phyloP scores from a whole-genome alignment of 768 basidiomycete genomes.

The Sistotremastrum suecicum region DNA sequence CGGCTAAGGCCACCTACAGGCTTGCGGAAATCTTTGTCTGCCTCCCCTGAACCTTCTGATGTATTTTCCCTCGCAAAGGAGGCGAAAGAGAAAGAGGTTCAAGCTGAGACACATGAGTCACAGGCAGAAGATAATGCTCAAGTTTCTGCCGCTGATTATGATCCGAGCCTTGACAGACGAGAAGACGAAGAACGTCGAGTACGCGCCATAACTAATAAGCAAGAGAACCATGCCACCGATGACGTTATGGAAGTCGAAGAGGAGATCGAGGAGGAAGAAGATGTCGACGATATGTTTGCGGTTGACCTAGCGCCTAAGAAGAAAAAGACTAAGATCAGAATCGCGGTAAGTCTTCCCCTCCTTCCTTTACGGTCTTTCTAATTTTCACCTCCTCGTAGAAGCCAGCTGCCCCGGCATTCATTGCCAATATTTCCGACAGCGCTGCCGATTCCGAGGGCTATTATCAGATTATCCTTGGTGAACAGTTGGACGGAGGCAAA shows the following conservation, averaged over 20 bases:
- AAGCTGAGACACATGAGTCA: constrained; percentile 22
- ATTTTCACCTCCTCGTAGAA: constrained; percentile 21
- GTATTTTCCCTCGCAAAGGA: constrained; percentile 58
- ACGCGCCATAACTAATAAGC: constrained; percentile 24
- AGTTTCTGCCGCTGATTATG: constrained; percentile 87
- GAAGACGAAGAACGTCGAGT: constrained; percentile 72
- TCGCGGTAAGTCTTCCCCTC: constrained; percentile 26
- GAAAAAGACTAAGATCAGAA: constrained; percentile 46
- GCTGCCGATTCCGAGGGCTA: constrained; percentile 93
- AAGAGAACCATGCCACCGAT: constrained; percentile 23
- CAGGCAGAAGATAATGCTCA: constrained; percentile 42
- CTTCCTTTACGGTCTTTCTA: neutral
- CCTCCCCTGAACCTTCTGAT: constrained; percentile 39
- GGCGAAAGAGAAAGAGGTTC: constrained; percentile 33
- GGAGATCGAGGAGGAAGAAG: constrained; percentile 61
- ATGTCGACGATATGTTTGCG: constrained; percentile 95
- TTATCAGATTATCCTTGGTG: constrained; percentile 87
- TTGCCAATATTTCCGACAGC: constrained; percentile 71
- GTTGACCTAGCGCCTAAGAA: constrained; percentile 34
- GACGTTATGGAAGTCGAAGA: constrained; percentile 40
- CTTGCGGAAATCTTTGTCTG: constrained; percentile 40
- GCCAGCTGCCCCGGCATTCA: constrained; percentile 43
- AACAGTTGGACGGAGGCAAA: constrained; percentile 79
- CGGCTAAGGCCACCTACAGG: constrained; percentile 16
- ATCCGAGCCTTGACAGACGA: constrained; percentile 67